These are phyloP conservation scores for Fimicolochytrium jonesii DNA, from an alignment of 192 early-diverging fungal genomes.

Conservation along the genomic window DNA sequence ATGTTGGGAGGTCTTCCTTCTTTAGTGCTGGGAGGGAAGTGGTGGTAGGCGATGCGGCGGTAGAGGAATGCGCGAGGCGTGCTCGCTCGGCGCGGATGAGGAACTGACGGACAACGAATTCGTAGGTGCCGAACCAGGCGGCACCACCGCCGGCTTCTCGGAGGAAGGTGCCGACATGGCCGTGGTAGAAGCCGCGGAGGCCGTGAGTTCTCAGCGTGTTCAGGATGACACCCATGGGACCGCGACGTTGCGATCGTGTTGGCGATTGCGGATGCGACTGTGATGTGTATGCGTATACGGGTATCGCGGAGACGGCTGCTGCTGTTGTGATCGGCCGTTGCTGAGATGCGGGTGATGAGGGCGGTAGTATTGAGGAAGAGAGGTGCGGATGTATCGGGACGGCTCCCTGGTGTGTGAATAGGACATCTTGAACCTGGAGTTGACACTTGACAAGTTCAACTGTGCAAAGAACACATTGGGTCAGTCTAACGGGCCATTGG, in stretches of 20 bases:
- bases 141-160: constrained; percentile 89
- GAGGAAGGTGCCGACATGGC: constrained; percentile 77
- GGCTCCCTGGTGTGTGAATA: constrained; percentile 3
- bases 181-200: constrained; percentile 68
- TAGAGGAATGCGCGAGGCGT: not conserved
- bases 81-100: constrained; percentile 26
- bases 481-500: too few species aligned
- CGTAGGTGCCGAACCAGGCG: constrained; percentile 96
- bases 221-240: constrained; percentile 54
- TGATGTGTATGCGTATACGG: too few species aligned
- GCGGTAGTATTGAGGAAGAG: constrained; percentile 3
- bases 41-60: not conserved
- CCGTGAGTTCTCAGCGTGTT: constrained; percentile 53
- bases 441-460: constrained; percentile 96
- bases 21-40: not conserved
- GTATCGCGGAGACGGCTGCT: not conserved
- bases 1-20: constrained; percentile 69
- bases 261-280: too few species aligned
- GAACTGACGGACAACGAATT: constrained; percentile 61
- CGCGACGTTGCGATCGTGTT: constrained; percentile 26
- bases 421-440: constrained; percentile 82
- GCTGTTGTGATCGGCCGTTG: not conserved
- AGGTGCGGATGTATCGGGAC: not conserved
- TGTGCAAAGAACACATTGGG: not conserved
- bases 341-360: too few species aligned